Evolutionary conservation across 768 basidiomycete species (phyloP).

Genomic region (Tulasnella sp.): DNA sequence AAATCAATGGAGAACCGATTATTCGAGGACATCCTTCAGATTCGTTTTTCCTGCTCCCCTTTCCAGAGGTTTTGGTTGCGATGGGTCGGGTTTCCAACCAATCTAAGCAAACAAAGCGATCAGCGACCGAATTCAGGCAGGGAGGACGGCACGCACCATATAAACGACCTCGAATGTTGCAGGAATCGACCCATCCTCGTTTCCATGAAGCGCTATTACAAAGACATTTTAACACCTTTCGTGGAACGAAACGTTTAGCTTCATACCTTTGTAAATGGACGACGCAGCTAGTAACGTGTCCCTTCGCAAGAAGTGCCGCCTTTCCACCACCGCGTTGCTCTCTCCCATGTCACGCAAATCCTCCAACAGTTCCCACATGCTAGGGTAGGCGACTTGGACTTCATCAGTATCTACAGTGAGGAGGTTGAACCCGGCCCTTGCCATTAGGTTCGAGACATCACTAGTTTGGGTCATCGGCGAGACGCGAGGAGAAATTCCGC

Average conservation of each 20-base stretch:
- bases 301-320: constrained; percentile 68
- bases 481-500: constrained; percentile 92
- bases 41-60: constrained; percentile 60
- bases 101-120: constrained; percentile 47
- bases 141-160: constrained; percentile 54
- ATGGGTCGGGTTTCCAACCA: constrained; percentile 74
- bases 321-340: constrained; percentile 81
- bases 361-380: constrained; percentile 92
- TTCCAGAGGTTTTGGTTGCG: constrained; percentile 62
- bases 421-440: constrained; percentile 87
- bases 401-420: constrained; percentile 96
- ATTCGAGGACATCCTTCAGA: constrained; percentile 57
- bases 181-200: constrained; percentile 77
- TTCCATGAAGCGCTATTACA: constrained; percentile 70
- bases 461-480: constrained; percentile 98
- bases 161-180: constrained; percentile 97
- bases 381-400: constrained; percentile 83
- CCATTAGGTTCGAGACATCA: constrained; percentile 88
- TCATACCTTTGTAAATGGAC: constrained; percentile 84
- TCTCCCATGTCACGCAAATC: constrained; percentile 98
- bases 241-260: neutral
- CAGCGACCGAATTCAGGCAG: neutral
- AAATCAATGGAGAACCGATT: constrained; percentile 31
- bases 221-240: neutral
- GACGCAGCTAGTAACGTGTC: constrained; percentile 90